These are phyloP conservation scores for Geranium incanum DNA, from an alignment of 441 rosid genomes.

Conservation along the genomic window DNA sequence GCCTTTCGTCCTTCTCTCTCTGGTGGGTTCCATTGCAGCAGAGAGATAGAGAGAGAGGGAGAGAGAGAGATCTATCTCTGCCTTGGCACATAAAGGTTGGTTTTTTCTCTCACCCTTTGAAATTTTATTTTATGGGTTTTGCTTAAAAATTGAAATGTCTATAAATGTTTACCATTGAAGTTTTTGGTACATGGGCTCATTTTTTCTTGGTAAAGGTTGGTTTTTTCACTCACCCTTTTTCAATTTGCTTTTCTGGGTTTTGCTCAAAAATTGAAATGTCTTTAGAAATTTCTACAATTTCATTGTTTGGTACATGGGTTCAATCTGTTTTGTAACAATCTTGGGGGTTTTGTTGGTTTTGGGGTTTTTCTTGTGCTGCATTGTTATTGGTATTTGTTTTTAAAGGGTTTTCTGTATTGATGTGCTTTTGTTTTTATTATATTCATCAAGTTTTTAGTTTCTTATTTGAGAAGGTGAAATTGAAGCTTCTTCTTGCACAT, in stretches of 20 bases:
- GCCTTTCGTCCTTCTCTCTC: constrained; percentile 4
- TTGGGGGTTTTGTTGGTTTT: background rate
- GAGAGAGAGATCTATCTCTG: background rate
- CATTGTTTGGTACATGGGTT: background rate
- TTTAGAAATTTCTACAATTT: background rate
- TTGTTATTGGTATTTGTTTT: too few relatives aligned
- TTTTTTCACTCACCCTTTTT: background rate
- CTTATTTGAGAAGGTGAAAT: background rate
- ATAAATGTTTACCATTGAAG: background rate
- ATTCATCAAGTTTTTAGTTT: background rate
- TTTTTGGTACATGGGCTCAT: background rate
- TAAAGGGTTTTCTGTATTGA: too few relatives aligned
- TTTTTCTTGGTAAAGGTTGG: background rate
- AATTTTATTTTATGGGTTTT: background rate
- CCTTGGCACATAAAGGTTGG: background rate
- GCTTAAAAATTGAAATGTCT: background rate
- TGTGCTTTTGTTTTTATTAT: background rate
- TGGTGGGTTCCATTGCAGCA: constrained; percentile 1
- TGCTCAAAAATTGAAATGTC: background rate
- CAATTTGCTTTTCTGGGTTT: background rate
- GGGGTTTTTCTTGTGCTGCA: background rate
- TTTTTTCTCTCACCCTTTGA: background rate
- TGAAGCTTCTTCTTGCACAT: background rate
- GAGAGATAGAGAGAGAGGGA: constrained; percentile 4
- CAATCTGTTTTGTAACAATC: background rate